These are phyloP conservation scores for Pachysandra terminalis DNA, from an alignment of 164 flowering plant genomes.

Conservation along the genomic window DNA sequence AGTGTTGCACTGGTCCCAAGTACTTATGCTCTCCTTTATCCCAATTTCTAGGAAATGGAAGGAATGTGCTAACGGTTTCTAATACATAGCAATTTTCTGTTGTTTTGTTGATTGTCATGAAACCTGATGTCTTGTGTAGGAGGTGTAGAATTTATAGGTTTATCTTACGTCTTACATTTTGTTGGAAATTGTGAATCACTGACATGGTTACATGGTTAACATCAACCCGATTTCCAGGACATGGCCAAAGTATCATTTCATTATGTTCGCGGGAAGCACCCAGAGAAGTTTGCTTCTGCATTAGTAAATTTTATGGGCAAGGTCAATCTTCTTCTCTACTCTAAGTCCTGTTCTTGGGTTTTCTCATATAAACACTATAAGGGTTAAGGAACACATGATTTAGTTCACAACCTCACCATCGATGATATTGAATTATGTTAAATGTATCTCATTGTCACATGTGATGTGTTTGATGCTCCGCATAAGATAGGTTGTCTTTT, in stretches of 20 bases:
- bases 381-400: not conserved
- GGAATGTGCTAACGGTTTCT: not conserved
- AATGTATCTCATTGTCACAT: not conserved
- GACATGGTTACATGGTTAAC: not conserved
- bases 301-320: conserved; percentile 87
- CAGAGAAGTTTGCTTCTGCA: conserved; percentile 69
- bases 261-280: conserved; percentile 76
- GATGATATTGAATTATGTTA: not conserved
- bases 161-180: conserved; percentile 3
- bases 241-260: conserved; percentile 70
- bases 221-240: conserved; percentile 67
- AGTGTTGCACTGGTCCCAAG: not conserved
- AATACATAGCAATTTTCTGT: not conserved
- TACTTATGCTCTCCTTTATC: not conserved
- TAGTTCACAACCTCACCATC: not conserved
- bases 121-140: not conserved
- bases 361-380: not conserved
- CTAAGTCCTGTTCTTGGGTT: not conserved
- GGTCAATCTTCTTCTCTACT: conserved; percentile 38
- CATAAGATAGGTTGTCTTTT: not conserved
- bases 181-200: not conserved
- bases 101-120: too few species aligned
- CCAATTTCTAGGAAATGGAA: not conserved
- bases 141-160: not conserved
- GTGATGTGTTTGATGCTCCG: not conserved